Conservation (phyloP, 2,329 filamentous ascomycete genomes). For the Fusarium guadeloupense region DNA sequence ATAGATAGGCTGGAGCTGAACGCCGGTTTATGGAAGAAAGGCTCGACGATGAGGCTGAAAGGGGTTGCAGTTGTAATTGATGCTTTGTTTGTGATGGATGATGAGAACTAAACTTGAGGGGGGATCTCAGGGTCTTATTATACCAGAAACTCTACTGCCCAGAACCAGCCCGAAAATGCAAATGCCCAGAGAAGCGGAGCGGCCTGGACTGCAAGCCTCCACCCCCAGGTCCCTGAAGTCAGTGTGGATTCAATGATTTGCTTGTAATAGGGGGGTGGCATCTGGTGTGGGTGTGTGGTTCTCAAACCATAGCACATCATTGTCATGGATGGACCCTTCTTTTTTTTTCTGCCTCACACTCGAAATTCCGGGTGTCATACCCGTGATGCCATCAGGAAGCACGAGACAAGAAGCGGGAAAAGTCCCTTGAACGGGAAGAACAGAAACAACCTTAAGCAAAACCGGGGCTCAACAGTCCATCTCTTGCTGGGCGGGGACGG, state of each 20-base stretch:
- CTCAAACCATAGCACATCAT: slow-evolving; percentile 16
- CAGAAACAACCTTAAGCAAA: slow-evolving; percentile 13
- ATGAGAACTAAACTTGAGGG: not conserved
- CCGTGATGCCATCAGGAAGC: slow-evolving; percentile 17
- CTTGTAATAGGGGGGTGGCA: slow-evolving; percentile 14
- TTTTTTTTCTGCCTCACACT: slow-evolving; percentile 1
- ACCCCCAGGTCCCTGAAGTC: slow-evolving; percentile 36
- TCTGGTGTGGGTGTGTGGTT: slow-evolving; percentile 18
- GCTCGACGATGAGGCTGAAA: slow-evolving; percentile 16
- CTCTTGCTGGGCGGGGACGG: not conserved
- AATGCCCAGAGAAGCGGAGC: slow-evolving; percentile 15
- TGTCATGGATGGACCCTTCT: slow-evolving; percentile 38
- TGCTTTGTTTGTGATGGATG: slow-evolving; percentile 12
- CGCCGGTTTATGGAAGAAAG: not conserved
- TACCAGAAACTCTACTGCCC: slow-evolving; percentile 23
- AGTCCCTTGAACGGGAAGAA: not conserved
- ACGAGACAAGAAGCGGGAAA: slow-evolving; percentile 17
- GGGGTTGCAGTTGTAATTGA: slow-evolving; percentile 9
- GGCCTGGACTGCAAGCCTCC: slow-evolving; percentile 30
- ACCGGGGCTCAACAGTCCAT: slow-evolving; percentile 21
- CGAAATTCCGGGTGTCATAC: slow-evolving; percentile 9
- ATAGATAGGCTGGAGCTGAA: not conserved
- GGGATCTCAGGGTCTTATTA: slow-evolving; percentile 39
- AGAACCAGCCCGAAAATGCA: not conserved
- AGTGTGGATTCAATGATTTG: slow-evolving; percentile 13